Percentiles rank a stretch among this genome's conserved stretches.
Conservation (phyloP, 2,329 filamentous ascomycete genomes). For the Exophiala mesophila region DNA sequence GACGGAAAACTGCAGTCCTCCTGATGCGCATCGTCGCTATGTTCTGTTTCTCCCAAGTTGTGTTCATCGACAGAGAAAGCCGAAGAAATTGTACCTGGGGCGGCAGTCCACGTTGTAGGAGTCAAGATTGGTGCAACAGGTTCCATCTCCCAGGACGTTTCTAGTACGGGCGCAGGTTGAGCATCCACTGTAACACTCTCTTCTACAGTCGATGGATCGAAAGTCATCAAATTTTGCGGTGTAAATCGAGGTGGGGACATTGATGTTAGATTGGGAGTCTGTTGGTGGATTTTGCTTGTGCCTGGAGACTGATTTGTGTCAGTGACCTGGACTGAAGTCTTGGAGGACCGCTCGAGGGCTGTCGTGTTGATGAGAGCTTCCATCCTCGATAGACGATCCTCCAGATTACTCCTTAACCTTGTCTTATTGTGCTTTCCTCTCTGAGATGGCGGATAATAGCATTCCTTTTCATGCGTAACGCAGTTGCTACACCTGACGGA, state of each 20-base stretch:
- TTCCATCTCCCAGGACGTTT: neutral
- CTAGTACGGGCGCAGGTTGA: neutral
- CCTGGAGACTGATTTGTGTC: neutral
- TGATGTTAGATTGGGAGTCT: neutral
- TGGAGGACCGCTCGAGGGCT: neutral
- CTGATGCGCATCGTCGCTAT: no score
- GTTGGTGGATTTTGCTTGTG: neutral
- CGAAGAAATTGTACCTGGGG: neutral
- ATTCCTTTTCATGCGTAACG: neutral
- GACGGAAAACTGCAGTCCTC: neutral
- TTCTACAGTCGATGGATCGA: neutral
- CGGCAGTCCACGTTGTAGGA: neutral
- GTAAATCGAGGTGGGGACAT: neutral
- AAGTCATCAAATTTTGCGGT: neutral
- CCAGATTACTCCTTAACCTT: neutral
- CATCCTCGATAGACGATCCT: neutral
- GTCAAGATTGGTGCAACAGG: neutral
- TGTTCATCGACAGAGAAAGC: neutral
- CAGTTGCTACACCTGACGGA: neutral
- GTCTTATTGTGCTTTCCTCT: neutral
- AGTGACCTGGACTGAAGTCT: neutral
- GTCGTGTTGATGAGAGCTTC: neutral
- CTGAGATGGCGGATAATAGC: neutral
- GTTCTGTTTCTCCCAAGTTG: neutral
- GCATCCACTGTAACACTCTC: neutral